phyloP scores from a whole-genome alignment of 257 asterid genomes.

The Cruciata laevipes region DNA sequence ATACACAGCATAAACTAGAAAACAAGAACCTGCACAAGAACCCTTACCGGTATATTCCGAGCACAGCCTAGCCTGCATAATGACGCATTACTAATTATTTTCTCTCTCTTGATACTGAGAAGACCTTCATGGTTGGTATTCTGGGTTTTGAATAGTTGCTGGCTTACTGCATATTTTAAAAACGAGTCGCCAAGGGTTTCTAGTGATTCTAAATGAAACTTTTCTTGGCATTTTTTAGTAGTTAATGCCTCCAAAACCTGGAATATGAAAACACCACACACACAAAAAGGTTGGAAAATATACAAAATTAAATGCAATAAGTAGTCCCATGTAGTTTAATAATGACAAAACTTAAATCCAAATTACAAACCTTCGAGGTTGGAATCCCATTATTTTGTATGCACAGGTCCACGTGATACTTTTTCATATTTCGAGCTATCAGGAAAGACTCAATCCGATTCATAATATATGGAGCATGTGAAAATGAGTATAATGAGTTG shows the following conservation, averaged over 20 bases:
- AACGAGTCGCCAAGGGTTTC: conserved; percentile 91
- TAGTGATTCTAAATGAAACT: conserved; percentile 63
- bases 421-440: conserved; percentile 54
- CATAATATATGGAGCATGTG: conserved; percentile 63
- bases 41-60: conserved; percentile 56
- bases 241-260: conserved; percentile 90
- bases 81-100: conserved; percentile 40
- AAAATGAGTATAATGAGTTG: conserved; percentile 50
- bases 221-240: conserved; percentile 65
- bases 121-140: conserved; percentile 69
- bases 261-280: neutral
- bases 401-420: conserved; percentile 39
- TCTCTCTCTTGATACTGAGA: conserved; percentile 45
- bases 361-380: conserved; percentile 34
- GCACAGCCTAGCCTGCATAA: conserved; percentile 69
- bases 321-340: neutral
- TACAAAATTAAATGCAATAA: neutral
- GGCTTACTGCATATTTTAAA: conserved; percentile 64
- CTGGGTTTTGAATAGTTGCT: conserved; percentile 49
- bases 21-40: neutral
- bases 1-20: neutral
- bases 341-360: neutral
- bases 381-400: conserved; percentile 41
- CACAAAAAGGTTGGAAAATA: neutral
- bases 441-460: conserved; percentile 77